Evolutionary conservation across 225 moss, liverwort and hornwort species (phyloP).

Genomic region (Marchantia paleacea): DNA sequence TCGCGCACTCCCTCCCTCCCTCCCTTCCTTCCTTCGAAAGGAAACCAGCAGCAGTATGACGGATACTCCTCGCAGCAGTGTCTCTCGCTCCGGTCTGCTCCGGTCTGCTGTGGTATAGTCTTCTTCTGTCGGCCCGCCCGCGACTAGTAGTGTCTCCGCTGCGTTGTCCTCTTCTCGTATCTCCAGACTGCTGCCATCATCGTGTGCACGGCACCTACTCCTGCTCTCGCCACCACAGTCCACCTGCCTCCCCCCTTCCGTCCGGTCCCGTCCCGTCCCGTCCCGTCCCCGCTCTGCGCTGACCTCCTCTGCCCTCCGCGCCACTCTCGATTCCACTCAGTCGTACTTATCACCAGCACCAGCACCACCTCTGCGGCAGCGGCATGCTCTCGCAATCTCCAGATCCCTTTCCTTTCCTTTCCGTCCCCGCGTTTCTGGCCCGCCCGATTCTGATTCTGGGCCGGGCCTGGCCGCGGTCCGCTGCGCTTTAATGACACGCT

Average conservation of each 20-base stretch:
- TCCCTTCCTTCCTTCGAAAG: no score
- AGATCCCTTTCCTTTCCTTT: not conserved
- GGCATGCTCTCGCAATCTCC: not conserved
- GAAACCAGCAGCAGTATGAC: no score
- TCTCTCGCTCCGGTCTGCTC: no score
- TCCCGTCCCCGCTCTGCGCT: not conserved
- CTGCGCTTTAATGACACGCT: no score
- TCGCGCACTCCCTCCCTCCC: no score
- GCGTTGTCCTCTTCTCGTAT: no score
- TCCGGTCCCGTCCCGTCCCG: not conserved
- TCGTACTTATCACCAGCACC: not conserved
- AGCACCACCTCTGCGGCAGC: not conserved
- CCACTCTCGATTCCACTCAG: no score
- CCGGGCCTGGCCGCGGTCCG: not conserved
- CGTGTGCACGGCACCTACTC: not conserved
- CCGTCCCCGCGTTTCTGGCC: not conserved
- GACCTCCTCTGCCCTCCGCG: not conserved
- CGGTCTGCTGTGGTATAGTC: no score
- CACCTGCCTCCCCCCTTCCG: not conserved
- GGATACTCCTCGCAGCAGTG: no score
- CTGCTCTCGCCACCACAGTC: not conserved
- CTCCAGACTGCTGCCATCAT: no score
- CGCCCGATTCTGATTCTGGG: not conserved
- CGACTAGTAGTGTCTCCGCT: not conserved
- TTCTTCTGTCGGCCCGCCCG: not conserved